phyloP scores from a whole-genome alignment of 208 protist species.

The Trypanosoma mega region DNA sequence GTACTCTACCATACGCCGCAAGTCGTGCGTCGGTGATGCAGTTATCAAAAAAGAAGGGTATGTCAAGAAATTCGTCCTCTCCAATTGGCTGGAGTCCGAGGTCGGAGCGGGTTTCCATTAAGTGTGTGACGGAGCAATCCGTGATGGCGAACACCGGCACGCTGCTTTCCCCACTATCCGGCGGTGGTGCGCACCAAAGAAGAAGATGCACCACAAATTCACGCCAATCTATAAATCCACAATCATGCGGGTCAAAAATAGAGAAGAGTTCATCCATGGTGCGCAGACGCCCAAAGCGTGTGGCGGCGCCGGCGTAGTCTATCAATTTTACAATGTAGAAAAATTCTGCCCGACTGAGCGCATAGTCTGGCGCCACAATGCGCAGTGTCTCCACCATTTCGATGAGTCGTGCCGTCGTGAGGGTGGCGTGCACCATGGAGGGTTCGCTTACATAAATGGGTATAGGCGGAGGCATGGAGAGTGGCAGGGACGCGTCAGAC shows the following conservation, averaged over 20 bases:
- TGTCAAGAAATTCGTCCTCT: conserved; percentile 51
- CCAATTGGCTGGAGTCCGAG: conserved; percentile 38
- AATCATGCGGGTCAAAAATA: conserved; percentile 53
- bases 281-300: conserved; percentile 19
- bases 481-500: no score
- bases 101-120: conserved; percentile 40
- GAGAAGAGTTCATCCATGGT: conserved; percentile 55
- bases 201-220: conserved; percentile 83
- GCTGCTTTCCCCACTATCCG: conserved; percentile 3
- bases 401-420: conserved; percentile 51
- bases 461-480: no score
- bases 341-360: conserved; percentile 62
- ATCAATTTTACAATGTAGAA: conserved; percentile 43
- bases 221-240: conserved; percentile 81
- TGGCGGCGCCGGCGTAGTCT: conserved; percentile 58
- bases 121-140: conserved; percentile 55
- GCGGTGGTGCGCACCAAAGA: conserved; percentile 66
- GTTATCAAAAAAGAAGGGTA: conserved; percentile 65
- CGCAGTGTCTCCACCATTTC: conserved; percentile 64
- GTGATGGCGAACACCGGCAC: conserved; percentile 31
- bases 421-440: conserved; percentile 62
- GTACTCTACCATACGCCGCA: conserved; percentile 50
- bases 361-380: conserved; percentile 68
- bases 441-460: conserved; percentile 8
- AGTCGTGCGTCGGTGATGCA: conserved; percentile 44